Evolutionary conservation across 1,139 yeast genomes (phyloP), one percentile per base, ranked within the genome.

Genomic region (Saccharomyces hybrid): DNA sequence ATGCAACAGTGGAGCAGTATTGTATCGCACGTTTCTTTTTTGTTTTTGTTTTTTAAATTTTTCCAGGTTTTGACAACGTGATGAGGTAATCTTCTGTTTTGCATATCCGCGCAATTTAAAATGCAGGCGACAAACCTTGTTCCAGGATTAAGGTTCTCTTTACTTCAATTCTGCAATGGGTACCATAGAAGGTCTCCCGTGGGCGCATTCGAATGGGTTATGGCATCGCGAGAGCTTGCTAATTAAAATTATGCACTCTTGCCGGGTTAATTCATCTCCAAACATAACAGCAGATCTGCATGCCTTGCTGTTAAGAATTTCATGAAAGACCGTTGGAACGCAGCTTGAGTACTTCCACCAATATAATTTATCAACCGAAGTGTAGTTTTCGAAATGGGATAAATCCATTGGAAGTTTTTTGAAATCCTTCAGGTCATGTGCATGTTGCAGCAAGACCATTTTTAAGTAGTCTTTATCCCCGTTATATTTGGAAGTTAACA

Each of bases 191-290:
- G 96, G 96, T 52, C 96, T 69, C 0, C 96, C 96, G 68, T 89
- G 96, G 0, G 96, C 96, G 73, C 96, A 89, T 55, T 80, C 83
- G 59, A 87, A 85, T 0, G 96, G 96, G 14, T 77, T 68, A 16
- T 70, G 63, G 63, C 96, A 88, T 2, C 56, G 46, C 0, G 73
- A 61, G 27, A 88, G 71, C 1, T 70, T 58, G 0, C 54, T 49
- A 0, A 88, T 61, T 49, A 87, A 61, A 0, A 62, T 49, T 2
- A 62, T 56, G 72, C 89, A 84, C 53, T 82, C 79, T 0, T 56
- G 58, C 1, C 49, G 53, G 0, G 73, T 62, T 44, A 89, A 65
- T 1, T 55, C 51, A 49, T 82, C 83, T 0, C 96, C 96, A 71
- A 88, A 88, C 83, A 77, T 87, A 5, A 88, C 73, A 0, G 96